These are phyloP conservation scores for Trichoderma virens DNA, from an alignment of 495 filamentous ascomycete genomes.

Conservation along the genomic window DNA sequence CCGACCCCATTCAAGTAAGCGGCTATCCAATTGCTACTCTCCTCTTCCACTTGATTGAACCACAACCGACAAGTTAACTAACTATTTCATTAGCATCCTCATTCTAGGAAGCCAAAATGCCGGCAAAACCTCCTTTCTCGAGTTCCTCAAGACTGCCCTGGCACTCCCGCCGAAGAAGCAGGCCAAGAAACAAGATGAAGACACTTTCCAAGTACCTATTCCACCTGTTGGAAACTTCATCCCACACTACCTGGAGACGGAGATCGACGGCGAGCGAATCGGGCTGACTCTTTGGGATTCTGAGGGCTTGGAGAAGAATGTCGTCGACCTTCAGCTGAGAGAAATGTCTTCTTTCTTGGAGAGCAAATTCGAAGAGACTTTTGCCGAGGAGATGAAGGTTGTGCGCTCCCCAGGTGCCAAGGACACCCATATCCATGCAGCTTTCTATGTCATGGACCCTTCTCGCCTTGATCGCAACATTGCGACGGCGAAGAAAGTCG, in stretches of 20 bases:
- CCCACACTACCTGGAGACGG: slow-evolving; percentile 85
- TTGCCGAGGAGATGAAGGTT: slow-evolving; percentile 96
- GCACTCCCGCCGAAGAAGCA: slow-evolving; percentile 73
- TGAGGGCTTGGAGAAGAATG: slow-evolving; percentile 82
- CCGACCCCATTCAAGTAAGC: slow-evolving; percentile 97
- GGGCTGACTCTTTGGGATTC: slow-evolving; percentile 96
- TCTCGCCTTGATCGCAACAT: slow-evolving; percentile 77
- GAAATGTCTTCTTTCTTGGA: slow-evolving; percentile 89
- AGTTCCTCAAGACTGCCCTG: slow-evolving; percentile 82
- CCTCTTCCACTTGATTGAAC: slow-evolving; percentile 6
- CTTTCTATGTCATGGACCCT: slow-evolving; percentile 88
- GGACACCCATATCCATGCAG: slow-evolving; percentile 96
- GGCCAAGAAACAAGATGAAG: slow-evolving; percentile 39
- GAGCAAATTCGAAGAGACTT: slow-evolving; percentile 97
- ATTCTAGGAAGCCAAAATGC: slow-evolving; percentile 82
- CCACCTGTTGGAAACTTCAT: slow-evolving; percentile 57
- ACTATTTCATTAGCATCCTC: slow-evolving; percentile 56
- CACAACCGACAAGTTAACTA: neutral
- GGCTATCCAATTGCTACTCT: slow-evolving; percentile 10
- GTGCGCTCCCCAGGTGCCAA: slow-evolving; percentile 83
- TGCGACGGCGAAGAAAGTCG: slow-evolving; percentile 53
- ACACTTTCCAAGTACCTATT: slow-evolving; percentile 44
- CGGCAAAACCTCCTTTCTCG: slow-evolving; percentile 94
- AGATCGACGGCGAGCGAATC: slow-evolving; percentile 86
- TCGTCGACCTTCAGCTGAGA: slow-evolving; percentile 87